Conservation (phyloP, 345 rosid genomes). For the Gossypium turneri region DNA sequence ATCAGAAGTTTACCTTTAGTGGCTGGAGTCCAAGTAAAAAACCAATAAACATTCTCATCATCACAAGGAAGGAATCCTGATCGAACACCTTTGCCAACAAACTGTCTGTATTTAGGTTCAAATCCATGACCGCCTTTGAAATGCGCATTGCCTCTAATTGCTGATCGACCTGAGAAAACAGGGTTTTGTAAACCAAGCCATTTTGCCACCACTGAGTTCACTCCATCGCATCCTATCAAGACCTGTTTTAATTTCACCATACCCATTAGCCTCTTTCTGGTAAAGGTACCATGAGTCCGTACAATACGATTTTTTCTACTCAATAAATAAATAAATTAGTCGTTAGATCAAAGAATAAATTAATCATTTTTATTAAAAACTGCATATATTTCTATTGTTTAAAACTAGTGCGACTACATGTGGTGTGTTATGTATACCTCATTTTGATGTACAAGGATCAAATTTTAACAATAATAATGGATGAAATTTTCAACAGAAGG, state of each 20-base stretch:
- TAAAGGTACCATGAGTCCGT: no score
- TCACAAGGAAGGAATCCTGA: slow-evolving; percentile 22
- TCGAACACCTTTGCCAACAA: slow-evolving; percentile 20
- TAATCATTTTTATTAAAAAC: no score
- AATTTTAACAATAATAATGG: no score
- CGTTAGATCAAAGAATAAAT: no score
- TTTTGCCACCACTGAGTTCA: slow-evolving; percentile 33
- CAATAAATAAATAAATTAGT: no score
- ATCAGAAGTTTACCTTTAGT: slow-evolving; percentile 20
- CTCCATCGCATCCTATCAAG: slow-evolving; percentile 46
- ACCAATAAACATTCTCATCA: slow-evolving; percentile 33
- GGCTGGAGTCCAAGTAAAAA: slow-evolving; percentile 18
- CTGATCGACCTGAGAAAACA: slow-evolving; percentile 25
- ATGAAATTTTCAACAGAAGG: no score
- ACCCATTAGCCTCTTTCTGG: no score
- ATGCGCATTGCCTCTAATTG: slow-evolving; percentile 28
- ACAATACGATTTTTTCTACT: no score
- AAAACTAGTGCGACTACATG: no score
- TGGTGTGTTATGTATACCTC: no score
- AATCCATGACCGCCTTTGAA: slow-evolving; percentile 32
- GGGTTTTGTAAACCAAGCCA: slow-evolving; percentile 31
- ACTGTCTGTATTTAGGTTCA: slow-evolving; percentile 12
- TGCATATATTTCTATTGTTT: no score
- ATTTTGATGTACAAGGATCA: no score
- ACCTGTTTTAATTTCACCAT: slow-evolving; percentile 9